A percentile compares a stretch with the other conserved stretches of the same genome.
Evolutionary conservation across 78 protist species (phyloP).

Genomic region (Dictyostelium discoideum): dicty_2.7 NC_007090.3:2279501-2280000

Average conservation of each 20-base stretch:
- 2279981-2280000: not conserved
- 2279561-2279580: not conserved
- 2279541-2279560: not conserved
- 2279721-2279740: conserved; percentile 72
- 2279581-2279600: too few relatives aligned
- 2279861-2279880: conserved; percentile 79
- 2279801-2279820: conserved; percentile 67
- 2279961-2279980: conserved; percentile 51
- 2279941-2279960: conserved; percentile 76
- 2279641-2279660: not conserved
- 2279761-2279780: not conserved
- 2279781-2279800: conserved; percentile 10
- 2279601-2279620: too few relatives aligned
- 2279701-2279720: not conserved
- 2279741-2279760: not conserved
- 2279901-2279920: conserved; percentile 73
- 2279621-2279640: too few relatives aligned
- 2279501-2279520: not conserved
- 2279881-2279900: not conserved
- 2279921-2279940: conserved; percentile 60
- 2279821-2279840: conserved; percentile 69
- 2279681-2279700: not conserved
- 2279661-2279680: not conserved
- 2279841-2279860: conserved; percentile 72
- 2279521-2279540: too few relatives aligned